Base-by-base conservation (phyloP, 768 basidiomycete genomes). In the Suillus bovinus region DNA sequence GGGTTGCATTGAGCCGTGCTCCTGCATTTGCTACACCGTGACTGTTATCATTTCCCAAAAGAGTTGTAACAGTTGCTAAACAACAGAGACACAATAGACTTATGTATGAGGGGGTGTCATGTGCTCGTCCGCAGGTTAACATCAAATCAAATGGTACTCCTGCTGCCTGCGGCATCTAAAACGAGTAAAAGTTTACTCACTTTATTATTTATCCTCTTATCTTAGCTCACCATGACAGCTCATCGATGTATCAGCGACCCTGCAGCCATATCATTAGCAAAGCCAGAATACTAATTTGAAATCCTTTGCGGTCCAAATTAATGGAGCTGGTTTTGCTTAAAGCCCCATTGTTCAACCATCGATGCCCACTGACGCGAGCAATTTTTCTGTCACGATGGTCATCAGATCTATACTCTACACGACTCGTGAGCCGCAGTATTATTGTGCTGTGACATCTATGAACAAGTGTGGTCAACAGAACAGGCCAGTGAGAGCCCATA, bases 401-500 rank as follows among this genome's bases (percentile, higher is more conserved):
- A 22, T 3, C 9, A 10, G 9, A 2, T 27, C 54, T 27, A 16
- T 24, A 20, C 6, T 29, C 24, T 16, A 14, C 38, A 56, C 36
- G 17, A 13, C 8, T 29, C 24, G 55, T 56, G 11, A 56, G 55
- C 10, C 14, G 10, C 16, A 17, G 29, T 56, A 24, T 27, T 4
- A 27, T 20, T 6, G 10, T 11, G 1, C 27, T 6, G 9, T 20
- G 29, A 17, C 2, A 11, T 39, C 38, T 27, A 6, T 39, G 36
- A 56, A 39, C 11, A 39, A 56, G 5, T 14, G 0, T 39, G 54
- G 16, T 29, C 6, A 20, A 56, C 17, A 56, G 55, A 27, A 39
- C 39, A 56, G 38, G 38, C 11, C 17, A 27, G 16, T 14, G 49
- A 36, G 27, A 33, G 62, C 17, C 61, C 54, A 3, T 83, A 81